Base-by-base conservation (phyloP, 2,329 filamentous ascomycete species). In the Emmonsia crescens region DNA sequence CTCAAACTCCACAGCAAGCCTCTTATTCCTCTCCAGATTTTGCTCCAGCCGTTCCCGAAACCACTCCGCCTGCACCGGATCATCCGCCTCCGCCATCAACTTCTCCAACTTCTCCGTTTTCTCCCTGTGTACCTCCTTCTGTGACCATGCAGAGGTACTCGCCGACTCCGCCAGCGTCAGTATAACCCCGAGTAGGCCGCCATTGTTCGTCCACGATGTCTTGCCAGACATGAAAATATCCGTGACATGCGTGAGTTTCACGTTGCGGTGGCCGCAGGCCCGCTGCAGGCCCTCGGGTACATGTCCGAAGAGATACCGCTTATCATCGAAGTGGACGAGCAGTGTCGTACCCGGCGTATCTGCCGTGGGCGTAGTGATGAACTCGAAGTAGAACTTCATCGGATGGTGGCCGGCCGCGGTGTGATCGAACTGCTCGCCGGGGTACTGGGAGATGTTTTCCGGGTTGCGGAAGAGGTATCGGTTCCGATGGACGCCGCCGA, bases 261-360 rank as follows among this genome's bases (percentile, higher is more conserved):
- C 71, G 61, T 85, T 88, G 65, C 87, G 83, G 74, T 92, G 86
- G 44, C 82, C 80, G 70, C 88, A 80, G 56, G 86, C 85, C 62
- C 94, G 83, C 77, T 97, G 94, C 0, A 88, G 88, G 19, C 93
- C 94, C 75, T 99, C 94, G 10, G 85, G 78, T 19, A 93, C 74
- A 68, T 88, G 87, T 24, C 94, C 94, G 70, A 99, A 88, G 19
- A 96, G 68, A 74, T 99, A 99, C 62, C 89, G 83, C 68, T 88
- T 87, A 69, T 85, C 83, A 68, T 93, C 89, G 70, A 91, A 92
- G 71, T 93, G 86, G 6, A 99, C 79, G 44, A 91, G 72, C 38
- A 97, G 74, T 57, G 84, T 83, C 1, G 90, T 89, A 60, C 93
- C 93, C 0, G 87, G 84, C 24, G 91, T 96, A 75, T 99, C 94